Percentiles rank a stretch among this genome's conserved stretches.
Evolutionary conservation across 179 eudicot genomes (phyloP).

Genomic region (Pouteria campechiana): DNA sequence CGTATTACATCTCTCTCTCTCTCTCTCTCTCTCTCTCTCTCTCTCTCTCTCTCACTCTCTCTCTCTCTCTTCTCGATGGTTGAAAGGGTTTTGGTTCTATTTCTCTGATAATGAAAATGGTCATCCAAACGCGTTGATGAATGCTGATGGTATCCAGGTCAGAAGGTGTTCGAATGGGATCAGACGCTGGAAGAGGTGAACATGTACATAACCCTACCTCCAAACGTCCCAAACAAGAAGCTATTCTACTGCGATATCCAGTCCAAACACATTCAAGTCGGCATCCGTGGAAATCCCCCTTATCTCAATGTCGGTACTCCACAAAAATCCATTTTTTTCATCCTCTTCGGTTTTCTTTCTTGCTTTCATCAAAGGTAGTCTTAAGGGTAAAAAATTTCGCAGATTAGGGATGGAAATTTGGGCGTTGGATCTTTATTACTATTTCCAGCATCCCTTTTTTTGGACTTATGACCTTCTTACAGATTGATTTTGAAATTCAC

Average conservation of each 20-base stretch:
- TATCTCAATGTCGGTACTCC: slow-evolving; percentile 51
- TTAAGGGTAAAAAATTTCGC: no score
- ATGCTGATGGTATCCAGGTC: slow-evolving; percentile 64
- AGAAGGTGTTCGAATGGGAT: slow-evolving; percentile 94
- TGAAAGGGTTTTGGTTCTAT: not conserved
- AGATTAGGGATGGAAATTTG: no score
- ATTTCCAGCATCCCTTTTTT: no score
- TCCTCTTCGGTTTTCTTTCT: not conserved
- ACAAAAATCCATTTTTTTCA: not conserved
- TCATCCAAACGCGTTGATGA: no score
- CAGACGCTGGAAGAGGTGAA: slow-evolving; percentile 93
- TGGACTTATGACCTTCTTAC: no score
- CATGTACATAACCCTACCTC: slow-evolving; percentile 76
- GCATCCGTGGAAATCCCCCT: slow-evolving; percentile 92
- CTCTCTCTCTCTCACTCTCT: not conserved
- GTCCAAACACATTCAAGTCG: slow-evolving; percentile 76
- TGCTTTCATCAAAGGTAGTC: no score
- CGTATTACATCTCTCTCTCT: not conserved
- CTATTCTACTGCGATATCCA: slow-evolving; percentile 62
- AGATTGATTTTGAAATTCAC: no score
- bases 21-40: not conserved
- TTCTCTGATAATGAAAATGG: not conserved
- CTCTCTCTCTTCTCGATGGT: not conserved
- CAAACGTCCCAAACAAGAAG: slow-evolving; percentile 62
- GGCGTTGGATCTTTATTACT: no score